phyloP scores from a whole-genome alignment of 2,329 filamentous ascomycete genomes.

The Colletotrichum sp. region DNA sequence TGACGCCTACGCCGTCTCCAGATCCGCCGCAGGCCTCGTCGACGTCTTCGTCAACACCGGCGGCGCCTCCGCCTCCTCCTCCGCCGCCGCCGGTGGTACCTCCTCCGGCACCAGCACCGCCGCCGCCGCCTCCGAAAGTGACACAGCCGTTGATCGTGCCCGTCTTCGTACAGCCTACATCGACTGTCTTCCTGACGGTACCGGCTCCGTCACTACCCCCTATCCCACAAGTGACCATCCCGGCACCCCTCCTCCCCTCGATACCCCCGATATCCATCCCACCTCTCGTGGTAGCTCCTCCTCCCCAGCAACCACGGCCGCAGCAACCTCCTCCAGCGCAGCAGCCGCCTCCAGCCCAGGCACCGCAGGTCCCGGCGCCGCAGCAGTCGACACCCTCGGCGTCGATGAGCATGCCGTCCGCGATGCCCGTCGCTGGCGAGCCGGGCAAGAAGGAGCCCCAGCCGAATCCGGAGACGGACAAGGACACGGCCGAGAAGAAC shows the following conservation, averaged over 20 bases:
- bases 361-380: not conserved
- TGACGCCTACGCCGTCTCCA: not conserved
- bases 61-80: not conserved
- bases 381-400: not conserved
- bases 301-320: not conserved
- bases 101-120: not conserved
- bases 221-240: not conserved
- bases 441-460: constrained; percentile 21
- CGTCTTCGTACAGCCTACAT: not conserved
- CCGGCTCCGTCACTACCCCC: not conserved
- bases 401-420: not conserved
- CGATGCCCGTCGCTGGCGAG: not conserved
- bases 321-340: not conserved
- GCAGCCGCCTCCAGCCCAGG: not conserved
- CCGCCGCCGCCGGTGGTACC: not conserved
- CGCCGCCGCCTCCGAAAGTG: not conserved
- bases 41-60: not conserved
- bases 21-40: not conserved
- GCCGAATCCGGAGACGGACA: constrained; percentile 14
- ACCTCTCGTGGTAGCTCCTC: not conserved
- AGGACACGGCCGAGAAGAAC: constrained; percentile 32
- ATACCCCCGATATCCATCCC: not conserved
- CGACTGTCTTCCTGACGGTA: not conserved
- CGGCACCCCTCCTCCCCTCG: not conserved
- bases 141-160: not conserved